Base-by-base conservation (phyloP, 441 rosid genomes). In the Macaranga tanarius region DNA sequence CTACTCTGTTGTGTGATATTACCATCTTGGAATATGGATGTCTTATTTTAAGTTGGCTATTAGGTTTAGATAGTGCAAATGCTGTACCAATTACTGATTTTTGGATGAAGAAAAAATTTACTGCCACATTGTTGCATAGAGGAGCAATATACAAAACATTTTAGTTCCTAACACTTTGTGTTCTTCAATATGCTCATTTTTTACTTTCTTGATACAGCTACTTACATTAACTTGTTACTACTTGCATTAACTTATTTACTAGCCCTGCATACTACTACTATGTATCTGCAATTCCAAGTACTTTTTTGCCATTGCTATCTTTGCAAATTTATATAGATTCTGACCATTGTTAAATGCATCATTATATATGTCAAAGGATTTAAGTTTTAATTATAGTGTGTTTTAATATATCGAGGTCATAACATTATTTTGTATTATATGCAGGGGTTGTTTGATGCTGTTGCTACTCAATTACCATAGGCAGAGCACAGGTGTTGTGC, bases 181-280 rank as follows among this genome's bases (percentile, higher is more conserved):
- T 17, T 12, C 22, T 20, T 38, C 0, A 5, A n/a, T 17, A 40
- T 55, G 5, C 47, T 72, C 48, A 68, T 44, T 58, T 1, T 45
- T 19, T 59, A 62, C 47, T 75, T 79, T 62, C 65, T 69, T 69
- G 66, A n/a, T 86, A 84, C 90, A 88, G 95, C 96, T 75, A n/a
- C n/a, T n/a, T n/a, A n/a, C n/a, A n/a, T n/a, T n/a, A n/a, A n/a
- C n/a, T n/a, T n/a, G n/a, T n/a, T n/a, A n/a, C n/a, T n/a, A n/a
- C n/a, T n/a, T n/a, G n/a, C n/a, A n/a, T n/a, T n/a, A n/a, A n/a
- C n/a, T n/a, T n/a, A n/a, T n/a, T n/a, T n/a, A n/a, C n/a, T n/a
- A n/a, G n/a, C n/a, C n/a, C n/a, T n/a, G n/a, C n/a, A n/a, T n/a
- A n/a, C n/a, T n/a, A n/a, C n/a, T n/a, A n/a, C n/a, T n/a, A n/a